Evolutionary conservation across 2,329 filamentous ascomycete genomes (phyloP), one percentile per base, ranked within the genome.

Genomic region (Nemania sp.): DNA sequence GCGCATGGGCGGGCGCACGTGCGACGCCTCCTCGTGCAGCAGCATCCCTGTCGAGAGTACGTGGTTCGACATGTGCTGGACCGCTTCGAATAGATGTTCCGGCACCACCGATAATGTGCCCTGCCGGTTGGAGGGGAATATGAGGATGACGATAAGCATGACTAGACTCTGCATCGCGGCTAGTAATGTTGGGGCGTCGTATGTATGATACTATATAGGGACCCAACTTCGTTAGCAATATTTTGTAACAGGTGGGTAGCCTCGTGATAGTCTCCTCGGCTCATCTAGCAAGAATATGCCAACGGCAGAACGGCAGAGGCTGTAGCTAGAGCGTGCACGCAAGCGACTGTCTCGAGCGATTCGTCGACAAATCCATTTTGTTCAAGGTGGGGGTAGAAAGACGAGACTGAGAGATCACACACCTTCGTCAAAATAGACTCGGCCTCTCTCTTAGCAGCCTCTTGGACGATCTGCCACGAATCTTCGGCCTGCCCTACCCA

Each of bases 71-170:
- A 74, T 51, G 5, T 64, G 52, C 40, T 71, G 67, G 1, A 75
- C 50, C 15, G 61, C 62, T 7, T 61, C 46, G 46, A 73, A 70
- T 3, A 73, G 55, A 2, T 61, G 56, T 4, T 55, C 34, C 63
- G 65, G 42, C 64, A 54, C 22, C 53, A 50, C 3, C 52, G 63
- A 24, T 63, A 59, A 5, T 49, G 51, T 17, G 47, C 45, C 43
- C 64, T 65, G 41, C 51, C 49, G 44, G 55, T 55, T 62, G 4
- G 63, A 61, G 3, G 72, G 71, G 54, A 72, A 75, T 24, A 75
- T 60, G 14, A 75, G 64, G 8, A 75, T 66, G 6, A 74, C 65
- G 1, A 67, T 61, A 46, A 74, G 74, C 19, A 75, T 66, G 1
- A 68, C 61, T 1, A 74, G 58, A 23, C 71, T 66, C 61, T 75